Evolutionary conservation across 208 protist genomes (phyloP).

Genomic region (Trypanosoma brucei): DNA sequence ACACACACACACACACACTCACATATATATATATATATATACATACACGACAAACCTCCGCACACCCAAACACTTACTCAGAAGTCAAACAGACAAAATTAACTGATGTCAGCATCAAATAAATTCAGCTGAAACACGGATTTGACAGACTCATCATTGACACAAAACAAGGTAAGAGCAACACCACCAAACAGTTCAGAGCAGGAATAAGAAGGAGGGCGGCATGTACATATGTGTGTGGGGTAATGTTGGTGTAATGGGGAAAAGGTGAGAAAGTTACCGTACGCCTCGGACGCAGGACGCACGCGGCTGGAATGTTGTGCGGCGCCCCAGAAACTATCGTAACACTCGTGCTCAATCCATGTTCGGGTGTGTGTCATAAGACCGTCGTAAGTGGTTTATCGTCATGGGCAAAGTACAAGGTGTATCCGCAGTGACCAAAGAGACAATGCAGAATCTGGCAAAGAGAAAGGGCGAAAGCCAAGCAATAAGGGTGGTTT

Average conservation of each 20-base stretch:
- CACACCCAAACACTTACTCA: constrained; percentile 1
- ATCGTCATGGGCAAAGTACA: constrained; percentile 19
- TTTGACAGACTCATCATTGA: constrained; percentile 43
- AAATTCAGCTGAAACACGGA: constrained; percentile 46
- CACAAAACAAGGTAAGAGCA: constrained; percentile 1
- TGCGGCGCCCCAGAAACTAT: constrained; percentile 36
- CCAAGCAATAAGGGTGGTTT: not conserved
- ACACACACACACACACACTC: no score
- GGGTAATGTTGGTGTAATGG: not conserved
- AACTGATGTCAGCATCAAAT: constrained; percentile 26
- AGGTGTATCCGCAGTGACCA: no score
- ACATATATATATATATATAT: no score
- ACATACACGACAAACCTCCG: constrained; percentile 25
- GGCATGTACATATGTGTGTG: constrained; percentile 1
- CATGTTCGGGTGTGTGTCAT: constrained; percentile 40
- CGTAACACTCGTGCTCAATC: constrained; percentile 57
- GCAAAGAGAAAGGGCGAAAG: no score
- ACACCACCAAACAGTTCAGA: no score
- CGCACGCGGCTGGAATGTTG: constrained; percentile 47
- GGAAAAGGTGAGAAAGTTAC: not conserved
- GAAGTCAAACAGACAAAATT: constrained; percentile 40
- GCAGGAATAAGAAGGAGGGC: no score
- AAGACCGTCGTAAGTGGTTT: constrained; percentile 60
- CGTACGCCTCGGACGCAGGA: constrained; percentile 32
- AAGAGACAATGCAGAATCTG: no score